Percentiles rank a stretch among this genome's conserved stretches.
Conservation (phyloP, 2,329 filamentous ascomycete species). For the Paraconiothyrium sp. region DNA sequence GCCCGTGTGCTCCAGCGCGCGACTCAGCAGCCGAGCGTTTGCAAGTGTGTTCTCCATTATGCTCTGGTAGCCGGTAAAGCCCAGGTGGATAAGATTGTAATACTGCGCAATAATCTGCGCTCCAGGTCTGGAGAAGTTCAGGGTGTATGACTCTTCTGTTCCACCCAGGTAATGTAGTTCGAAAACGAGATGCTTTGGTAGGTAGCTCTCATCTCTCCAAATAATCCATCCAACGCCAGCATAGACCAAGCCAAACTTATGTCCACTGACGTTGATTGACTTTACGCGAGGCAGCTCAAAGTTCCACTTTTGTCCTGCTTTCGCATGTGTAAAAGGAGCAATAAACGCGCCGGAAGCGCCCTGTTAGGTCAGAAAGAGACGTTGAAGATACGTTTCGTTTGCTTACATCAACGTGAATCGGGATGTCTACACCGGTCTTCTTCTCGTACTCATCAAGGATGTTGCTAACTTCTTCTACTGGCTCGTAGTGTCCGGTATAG, state of each 20-base stretch:
- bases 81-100: constrained; percentile 77
- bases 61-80: constrained; percentile 69
- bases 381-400: not conserved
- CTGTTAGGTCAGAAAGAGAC: constrained; percentile 9
- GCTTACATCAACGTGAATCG: constrained; percentile 69
- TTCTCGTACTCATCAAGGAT: constrained; percentile 71
- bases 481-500: constrained; percentile 78
- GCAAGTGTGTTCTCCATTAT: constrained; percentile 71
- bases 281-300: constrained; percentile 70
- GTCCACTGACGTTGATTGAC: constrained; percentile 72
- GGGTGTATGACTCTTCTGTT: constrained; percentile 74
- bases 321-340: constrained; percentile 67
- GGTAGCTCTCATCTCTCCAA: constrained; percentile 66
- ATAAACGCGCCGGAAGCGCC: constrained; percentile 70
- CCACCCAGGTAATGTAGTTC: constrained; percentile 76
- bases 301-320: constrained; percentile 69
- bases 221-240: constrained; percentile 72
- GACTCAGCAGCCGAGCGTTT: constrained; percentile 71
- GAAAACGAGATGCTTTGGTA: constrained; percentile 75
- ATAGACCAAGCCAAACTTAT: constrained; percentile 72
- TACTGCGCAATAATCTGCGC: constrained; percentile 77
- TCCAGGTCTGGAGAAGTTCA: constrained; percentile 77
- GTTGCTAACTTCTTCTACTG: constrained; percentile 72
- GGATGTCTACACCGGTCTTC: constrained; percentile 70
- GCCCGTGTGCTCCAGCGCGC: constrained; percentile 70